Evolutionary conservation across 331 rosid genomes (phyloP), one percentile per base, ranked within the genome.

Genomic region (Arachis monticola): DNA sequence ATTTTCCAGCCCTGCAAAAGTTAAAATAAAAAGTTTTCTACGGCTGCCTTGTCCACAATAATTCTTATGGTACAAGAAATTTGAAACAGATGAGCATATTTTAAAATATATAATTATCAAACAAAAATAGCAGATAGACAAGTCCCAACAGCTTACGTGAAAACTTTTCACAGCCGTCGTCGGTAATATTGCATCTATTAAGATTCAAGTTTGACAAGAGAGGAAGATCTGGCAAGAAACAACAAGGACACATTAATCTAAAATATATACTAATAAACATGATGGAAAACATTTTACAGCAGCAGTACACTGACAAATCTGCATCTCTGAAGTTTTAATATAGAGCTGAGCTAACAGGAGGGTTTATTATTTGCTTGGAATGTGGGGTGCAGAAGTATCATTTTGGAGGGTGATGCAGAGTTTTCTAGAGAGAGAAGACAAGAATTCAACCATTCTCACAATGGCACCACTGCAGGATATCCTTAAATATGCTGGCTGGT

Each of bases 141-240:
- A 73, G 44, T 71, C 30, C 69, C 11, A 69, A 60, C 53, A 61
- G 87, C 96, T 90, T 87, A 90, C 98, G 62, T 10, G 95, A 80
- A 82, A 92, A 80, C 42, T 71, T 79, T 61, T 87, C 87, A 42
- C 91, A 88, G 32, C 98, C 91, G 59, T 75, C 74, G 67, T 92
- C 88, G 64, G 91, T 61, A 70, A 92, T 71, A 64, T 60, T 74
- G 46, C 93, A 92, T 87, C 98, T 83, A 80, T 83, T 90, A 50
- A 92, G 90, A 83, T 92, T 92, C 85, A 92, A 85, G 86, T 80
- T 88, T 68, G 75, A 81, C 48, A 92, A 83, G 6, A 79, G 69
- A 52, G 86, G 84, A 80, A 84, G 90, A 67, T 82, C 98, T 92
- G 95, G 64, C 13, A 81, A 74, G 77, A 59, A 69, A 90, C 10